These are phyloP conservation scores for Diaporthe aspalathi DNA, from an alignment of 2,329 filamentous ascomycete species.

Conservation along the genomic window DNA sequence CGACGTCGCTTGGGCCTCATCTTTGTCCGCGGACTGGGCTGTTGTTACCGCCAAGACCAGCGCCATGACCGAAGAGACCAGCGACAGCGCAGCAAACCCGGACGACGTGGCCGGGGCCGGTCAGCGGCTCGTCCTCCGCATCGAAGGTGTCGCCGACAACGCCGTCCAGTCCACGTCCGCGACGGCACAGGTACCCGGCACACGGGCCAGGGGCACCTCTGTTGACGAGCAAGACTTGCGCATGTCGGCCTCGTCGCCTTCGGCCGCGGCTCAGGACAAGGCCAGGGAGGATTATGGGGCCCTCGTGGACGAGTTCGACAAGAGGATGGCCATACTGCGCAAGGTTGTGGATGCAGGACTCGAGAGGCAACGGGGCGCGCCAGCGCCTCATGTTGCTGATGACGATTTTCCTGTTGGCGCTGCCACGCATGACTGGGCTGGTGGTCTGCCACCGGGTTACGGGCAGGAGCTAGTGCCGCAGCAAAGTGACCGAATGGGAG, in stretches of 20 bases:
- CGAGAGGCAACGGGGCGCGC: slow-evolving; percentile 51
- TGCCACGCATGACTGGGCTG: neutral
- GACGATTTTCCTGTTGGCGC: slow-evolving; percentile 33
- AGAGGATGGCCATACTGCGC: slow-evolving; percentile 65
- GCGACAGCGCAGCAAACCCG: slow-evolving; percentile 46
- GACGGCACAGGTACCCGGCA: neutral
- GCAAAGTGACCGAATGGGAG: neutral
- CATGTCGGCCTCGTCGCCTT: slow-evolving; percentile 27
- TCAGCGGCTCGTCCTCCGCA: slow-evolving; percentile 68
- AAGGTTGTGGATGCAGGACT: slow-evolving; percentile 66
- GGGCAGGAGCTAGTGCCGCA: neutral
- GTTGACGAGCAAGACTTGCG: slow-evolving; percentile 34
- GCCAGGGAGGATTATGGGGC: slow-evolving; percentile 55
- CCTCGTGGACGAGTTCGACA: slow-evolving; percentile 68
- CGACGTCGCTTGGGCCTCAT: slow-evolving; percentile 75
- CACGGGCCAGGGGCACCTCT: slow-evolving; percentile 44
- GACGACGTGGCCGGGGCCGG: slow-evolving; percentile 43
- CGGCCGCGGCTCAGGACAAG: neutral
- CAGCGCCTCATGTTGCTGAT: slow-evolving; percentile 40
- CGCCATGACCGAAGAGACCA: slow-evolving; percentile 55
- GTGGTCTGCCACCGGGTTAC: neutral
- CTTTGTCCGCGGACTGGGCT: slow-evolving; percentile 79
- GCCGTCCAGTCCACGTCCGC: neutral
- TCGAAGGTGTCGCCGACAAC: slow-evolving; percentile 65
- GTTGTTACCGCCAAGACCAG: slow-evolving; percentile 60